Evolutionary conservation across 1,284 basidiomycete species (phyloP), one percentile per base, ranked within the genome.

Genomic region (Moniliella sp.): DNA sequence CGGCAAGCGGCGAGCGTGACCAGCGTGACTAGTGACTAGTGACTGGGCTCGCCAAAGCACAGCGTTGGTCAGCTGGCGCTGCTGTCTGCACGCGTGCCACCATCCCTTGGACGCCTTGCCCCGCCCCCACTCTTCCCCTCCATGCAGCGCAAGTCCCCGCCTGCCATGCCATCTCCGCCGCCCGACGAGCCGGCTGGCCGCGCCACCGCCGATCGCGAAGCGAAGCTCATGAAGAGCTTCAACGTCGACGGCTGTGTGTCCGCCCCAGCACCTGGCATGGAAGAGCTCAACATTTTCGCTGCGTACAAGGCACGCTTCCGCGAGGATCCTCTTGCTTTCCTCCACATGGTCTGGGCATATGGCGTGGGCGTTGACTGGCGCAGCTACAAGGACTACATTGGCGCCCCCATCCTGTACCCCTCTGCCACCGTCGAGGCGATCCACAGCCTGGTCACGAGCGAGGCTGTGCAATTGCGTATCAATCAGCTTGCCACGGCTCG

Each of bases 231-330:
- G 23, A 25, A 11, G 11, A 11, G n/a, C 11, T 25, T n/a, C n/a
- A 25, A 25, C n/a, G 11, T 25, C n/a, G 23, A 11, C 23, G 23
- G 11, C 23, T 25, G n/a, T 11, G 11, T 25, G 11, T 11, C 11
- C 23, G 11, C 23, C 23, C 23, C n/a, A 25, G 23, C 23, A n/a
- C n/a, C n/a, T n/a, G n/a, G n/a, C 15, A 17, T 27, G 8, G n/a
- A n/a, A n/a, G 46, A 52, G 36, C 36, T 54, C 32, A 54, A 54
- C 28, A 49, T 54, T 4, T 46, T 54, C 10, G 48, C 43, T 13
- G 43, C 45, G 3, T 51, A 54, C 43, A 51, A 48, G 18, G 50
- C 50, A 2, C 50, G 51, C 33, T 48, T 54, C 15, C 40, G 50
- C 12, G 47, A 54, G 27, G 44, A 50, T 15, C 50, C 50, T 4